These are phyloP conservation scores for Trametes sanguinea DNA, from an alignment of 768 basidiomycete genomes.

Conservation along the genomic window DNA sequence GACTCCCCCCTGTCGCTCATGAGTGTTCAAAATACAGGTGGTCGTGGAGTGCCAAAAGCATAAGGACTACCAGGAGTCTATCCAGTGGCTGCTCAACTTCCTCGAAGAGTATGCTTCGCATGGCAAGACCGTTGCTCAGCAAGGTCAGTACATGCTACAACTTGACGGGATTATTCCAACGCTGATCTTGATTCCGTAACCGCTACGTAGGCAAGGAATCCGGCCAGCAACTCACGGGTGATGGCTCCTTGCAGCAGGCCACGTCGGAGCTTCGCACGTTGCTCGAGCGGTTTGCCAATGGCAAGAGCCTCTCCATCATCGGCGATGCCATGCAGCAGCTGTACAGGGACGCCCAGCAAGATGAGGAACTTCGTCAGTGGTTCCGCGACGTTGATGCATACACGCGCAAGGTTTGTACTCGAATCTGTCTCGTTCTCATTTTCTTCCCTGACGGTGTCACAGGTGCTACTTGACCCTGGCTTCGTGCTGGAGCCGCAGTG, in stretches of 20 bases:
- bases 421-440: neutral
- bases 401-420: slow-evolving; percentile 55
- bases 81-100: slow-evolving; percentile 70
- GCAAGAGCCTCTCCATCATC: slow-evolving; percentile 62
- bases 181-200: too few species aligned
- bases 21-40: slow-evolving; percentile 42
- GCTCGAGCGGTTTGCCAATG: slow-evolving; percentile 90
- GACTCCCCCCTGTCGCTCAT: neutral
- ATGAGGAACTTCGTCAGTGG: slow-evolving; percentile 76
- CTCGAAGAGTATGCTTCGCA: slow-evolving; percentile 60
- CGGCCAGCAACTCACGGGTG: slow-evolving; percentile 36
- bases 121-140: slow-evolving; percentile 30
- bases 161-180: too few species aligned
- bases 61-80: slow-evolving; percentile 81
- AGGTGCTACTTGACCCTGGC: slow-evolving; percentile 78
- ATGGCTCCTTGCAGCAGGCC: slow-evolving; percentile 58
- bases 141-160: slow-evolving; percentile 20
- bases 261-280: slow-evolving; percentile 71
- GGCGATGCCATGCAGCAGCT: slow-evolving; percentile 71
- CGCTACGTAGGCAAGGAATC: slow-evolving; percentile 28
- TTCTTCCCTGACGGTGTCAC: neutral
- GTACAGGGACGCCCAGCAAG: slow-evolving; percentile 71
- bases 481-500: slow-evolving; percentile 83
- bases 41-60: slow-evolving; percentile 93
- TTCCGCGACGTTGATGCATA: slow-evolving; percentile 63